A percentile compares a stretch with the other conserved stretches of the same genome.
These are phyloP conservation scores for Stagonosporopsis cucurbitacearum DNA, from an alignment of 2,329 filamentous ascomycete species.

Conservation along the genomic window DNA sequence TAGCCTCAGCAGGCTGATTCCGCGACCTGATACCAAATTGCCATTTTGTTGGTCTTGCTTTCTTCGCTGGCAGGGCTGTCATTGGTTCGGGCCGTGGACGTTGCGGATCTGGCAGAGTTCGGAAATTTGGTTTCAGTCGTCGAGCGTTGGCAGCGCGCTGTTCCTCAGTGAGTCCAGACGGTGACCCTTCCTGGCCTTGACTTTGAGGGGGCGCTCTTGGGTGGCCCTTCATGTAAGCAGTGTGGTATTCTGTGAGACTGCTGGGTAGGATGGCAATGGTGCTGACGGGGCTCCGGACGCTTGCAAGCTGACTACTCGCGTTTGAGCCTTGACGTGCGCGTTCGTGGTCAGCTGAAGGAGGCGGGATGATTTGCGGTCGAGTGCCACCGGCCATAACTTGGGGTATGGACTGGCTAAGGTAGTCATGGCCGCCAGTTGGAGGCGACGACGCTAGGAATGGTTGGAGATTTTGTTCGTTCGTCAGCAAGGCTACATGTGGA, in stretches of 20 bases:
- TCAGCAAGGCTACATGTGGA: slow-evolving; percentile 58
- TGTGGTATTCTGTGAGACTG: slow-evolving; percentile 88
- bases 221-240: slow-evolving; percentile 81
- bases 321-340: slow-evolving; percentile 54
- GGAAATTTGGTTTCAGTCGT: slow-evolving; percentile 83
- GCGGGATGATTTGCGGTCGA: slow-evolving; percentile 41
- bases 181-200: slow-evolving; percentile 46
- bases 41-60: slow-evolving; percentile 85
- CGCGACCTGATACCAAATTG: slow-evolving; percentile 96
- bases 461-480: slow-evolving; percentile 57
- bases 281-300: slow-evolving; percentile 60
- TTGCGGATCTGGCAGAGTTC: slow-evolving; percentile 67
- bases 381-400: slow-evolving; percentile 42
- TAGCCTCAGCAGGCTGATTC: slow-evolving; percentile 91
- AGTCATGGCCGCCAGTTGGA: slow-evolving; percentile 55
- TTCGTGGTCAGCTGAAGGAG: slow-evolving; percentile 42
- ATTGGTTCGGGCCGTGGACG: slow-evolving; percentile 61
- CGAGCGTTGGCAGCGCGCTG: slow-evolving; percentile 83
- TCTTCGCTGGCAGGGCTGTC: slow-evolving; percentile 67
- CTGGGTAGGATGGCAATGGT: slow-evolving; percentile 92
- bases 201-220: slow-evolving; percentile 43
- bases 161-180: slow-evolving; percentile 53
- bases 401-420: slow-evolving; percentile 41
- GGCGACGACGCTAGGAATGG: slow-evolving; percentile 64
- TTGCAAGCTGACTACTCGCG: slow-evolving; percentile 47